phyloP scores from a whole-genome alignment of 2,329 filamentous ascomycete genomes.

The Aspergillus awamori region DNA sequence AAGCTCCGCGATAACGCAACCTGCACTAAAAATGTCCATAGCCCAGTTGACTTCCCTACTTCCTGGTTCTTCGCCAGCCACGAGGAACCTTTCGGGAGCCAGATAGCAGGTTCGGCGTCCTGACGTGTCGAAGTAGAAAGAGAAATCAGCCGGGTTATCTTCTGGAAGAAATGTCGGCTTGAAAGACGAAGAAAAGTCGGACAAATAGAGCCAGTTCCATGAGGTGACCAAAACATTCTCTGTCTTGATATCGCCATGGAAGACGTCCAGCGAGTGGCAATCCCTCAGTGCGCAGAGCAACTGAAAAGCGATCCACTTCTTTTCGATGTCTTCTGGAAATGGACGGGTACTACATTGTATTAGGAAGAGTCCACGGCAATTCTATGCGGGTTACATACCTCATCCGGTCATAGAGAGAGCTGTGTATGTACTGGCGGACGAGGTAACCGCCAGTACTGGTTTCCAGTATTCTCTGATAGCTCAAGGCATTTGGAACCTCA shows the following conservation, averaged over 20 bases:
- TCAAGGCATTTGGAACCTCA: slow-evolving; percentile 86
- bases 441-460: slow-evolving; percentile 90
- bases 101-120: slow-evolving; percentile 91
- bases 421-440: slow-evolving; percentile 92
- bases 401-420: slow-evolving; percentile 93
- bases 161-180: slow-evolving; percentile 93
- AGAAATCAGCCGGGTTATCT: slow-evolving; percentile 96
- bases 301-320: slow-evolving; percentile 98
- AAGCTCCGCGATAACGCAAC: slow-evolving; percentile 94
- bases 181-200: slow-evolving; percentile 95
- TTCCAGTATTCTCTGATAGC: slow-evolving; percentile 88
- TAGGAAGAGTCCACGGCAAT: slow-evolving; percentile 19
- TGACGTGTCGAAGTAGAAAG: slow-evolving; percentile 95
- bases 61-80: slow-evolving; percentile 67
- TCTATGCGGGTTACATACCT: slow-evolving; percentile 44
- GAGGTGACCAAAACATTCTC: slow-evolving; percentile 97
- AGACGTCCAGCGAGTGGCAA: slow-evolving; percentile 84
- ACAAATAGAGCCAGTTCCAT: slow-evolving; percentile 98
- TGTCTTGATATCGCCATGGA: slow-evolving; percentile 97
- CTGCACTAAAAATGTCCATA: slow-evolving; percentile 98
- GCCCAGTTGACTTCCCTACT: slow-evolving; percentile 76
- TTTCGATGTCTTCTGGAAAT: slow-evolving; percentile 95
- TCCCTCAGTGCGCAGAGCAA: slow-evolving; percentile 89
- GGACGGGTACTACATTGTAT: slow-evolving; percentile 73
- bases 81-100: slow-evolving; percentile 87